Conservation (phyloP, 805 yeast genomes). For the Barnettozyma botsteinii region DNA sequence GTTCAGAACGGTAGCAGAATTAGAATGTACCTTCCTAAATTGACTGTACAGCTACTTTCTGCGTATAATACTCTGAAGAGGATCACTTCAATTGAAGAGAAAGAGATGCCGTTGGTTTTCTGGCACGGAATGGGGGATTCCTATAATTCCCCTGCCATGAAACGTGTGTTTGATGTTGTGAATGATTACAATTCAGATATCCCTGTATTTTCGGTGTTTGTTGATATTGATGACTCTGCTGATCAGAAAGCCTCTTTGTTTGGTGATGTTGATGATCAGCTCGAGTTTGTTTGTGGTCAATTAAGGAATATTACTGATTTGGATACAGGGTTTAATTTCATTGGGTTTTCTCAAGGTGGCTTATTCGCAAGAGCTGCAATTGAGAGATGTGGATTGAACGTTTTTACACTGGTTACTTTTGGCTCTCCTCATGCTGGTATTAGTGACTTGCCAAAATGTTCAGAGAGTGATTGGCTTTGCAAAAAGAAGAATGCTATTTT, state of each 20-base stretch:
- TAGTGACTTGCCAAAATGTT: slow-evolving; percentile 59
- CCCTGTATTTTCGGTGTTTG: slow-evolving; percentile 45
- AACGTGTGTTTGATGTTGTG: slow-evolving; percentile 38
- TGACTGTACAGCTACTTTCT: slow-evolving; percentile 15
- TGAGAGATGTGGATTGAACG: slow-evolving; percentile 46
- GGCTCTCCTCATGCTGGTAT: slow-evolving; percentile 83
- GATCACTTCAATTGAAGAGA: slow-evolving; percentile 10
- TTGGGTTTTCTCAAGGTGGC: slow-evolving; percentile 85
- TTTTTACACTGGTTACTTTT: slow-evolving; percentile 57
- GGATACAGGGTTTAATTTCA: slow-evolving; percentile 55
- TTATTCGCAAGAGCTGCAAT: slow-evolving; percentile 63
- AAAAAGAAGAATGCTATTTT: slow-evolving; percentile 45
- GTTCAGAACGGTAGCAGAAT: too few relatives aligned
- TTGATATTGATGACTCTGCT: slow-evolving; percentile 41
- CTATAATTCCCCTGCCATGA: slow-evolving; percentile 56
- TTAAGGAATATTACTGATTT: slow-evolving; percentile 42
- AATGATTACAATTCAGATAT: slow-evolving; percentile 42
- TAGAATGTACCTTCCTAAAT: slow-evolving; percentile 17
- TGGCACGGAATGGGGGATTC: slow-evolving; percentile 88
- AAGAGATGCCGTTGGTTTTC: slow-evolving; percentile 48
- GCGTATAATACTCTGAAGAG: slow-evolving; percentile 17
- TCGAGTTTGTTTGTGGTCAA: slow-evolving; percentile 51
- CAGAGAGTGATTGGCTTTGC: slow-evolving; percentile 53
- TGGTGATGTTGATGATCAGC: slow-evolving; percentile 54
- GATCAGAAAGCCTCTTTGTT: slow-evolving; percentile 54